Percentiles rank a stretch among this genome's conserved stretches.
Evolutionary conservation across 169 alveolate species (phyloP).

Genomic region (Blepharisma undulans): DNA sequence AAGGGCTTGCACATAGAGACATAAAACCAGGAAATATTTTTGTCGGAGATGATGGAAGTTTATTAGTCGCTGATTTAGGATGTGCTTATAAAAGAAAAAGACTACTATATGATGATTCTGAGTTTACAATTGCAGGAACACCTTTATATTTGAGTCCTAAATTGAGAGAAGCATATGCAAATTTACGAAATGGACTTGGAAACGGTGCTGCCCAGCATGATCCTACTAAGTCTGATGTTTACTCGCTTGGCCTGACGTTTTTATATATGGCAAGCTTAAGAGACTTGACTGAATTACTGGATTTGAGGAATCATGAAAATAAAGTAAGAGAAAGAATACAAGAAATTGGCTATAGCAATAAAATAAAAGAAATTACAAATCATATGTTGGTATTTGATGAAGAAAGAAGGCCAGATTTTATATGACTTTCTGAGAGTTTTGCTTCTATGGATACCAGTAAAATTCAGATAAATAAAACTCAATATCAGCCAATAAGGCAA

Average conservation of each 20-base stretch:
- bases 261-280: slow-evolving; percentile 36
- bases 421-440: not conserved
- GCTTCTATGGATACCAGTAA: not conserved
- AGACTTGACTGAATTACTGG: not conserved
- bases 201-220: slow-evolving; percentile 33
- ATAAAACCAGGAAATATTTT: slow-evolving; percentile 37
- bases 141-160: not conserved
- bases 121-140: slow-evolving; percentile 17
- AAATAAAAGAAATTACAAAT: not conserved
- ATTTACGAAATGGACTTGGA: not conserved
- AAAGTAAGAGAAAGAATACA: not conserved
- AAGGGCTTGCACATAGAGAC: slow-evolving; percentile 24
- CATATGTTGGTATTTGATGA: slow-evolving; percentile 4
- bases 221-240: slow-evolving; percentile 58
- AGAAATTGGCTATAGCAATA: not conserved
- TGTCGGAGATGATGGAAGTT: not conserved
- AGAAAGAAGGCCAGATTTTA: not conserved
- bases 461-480: not conserved
- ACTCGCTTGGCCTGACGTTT: slow-evolving; percentile 51
- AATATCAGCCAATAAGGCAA: not conserved
- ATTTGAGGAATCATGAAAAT: not conserved
- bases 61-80: not conserved
- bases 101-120: not conserved
- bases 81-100: not conserved
- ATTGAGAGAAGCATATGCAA: not conserved